phyloP scores from a whole-genome alignment of 192 early-diverging fungal genomes.

The Fimicolochytrium jonesii region DNA sequence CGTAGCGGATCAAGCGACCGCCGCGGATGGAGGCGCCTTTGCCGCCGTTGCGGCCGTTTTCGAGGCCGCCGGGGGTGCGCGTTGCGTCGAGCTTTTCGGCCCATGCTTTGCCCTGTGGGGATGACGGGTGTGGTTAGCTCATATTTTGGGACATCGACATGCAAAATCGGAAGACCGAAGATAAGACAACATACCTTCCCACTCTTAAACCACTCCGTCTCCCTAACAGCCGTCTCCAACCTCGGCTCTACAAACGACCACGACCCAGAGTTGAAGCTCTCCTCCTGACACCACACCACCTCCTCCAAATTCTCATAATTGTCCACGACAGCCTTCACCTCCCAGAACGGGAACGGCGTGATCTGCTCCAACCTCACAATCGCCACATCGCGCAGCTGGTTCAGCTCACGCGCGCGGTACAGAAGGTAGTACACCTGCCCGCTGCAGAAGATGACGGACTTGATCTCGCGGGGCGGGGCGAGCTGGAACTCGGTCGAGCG shows the following conservation, averaged over 20 bases:
- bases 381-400: constrained; percentile 83
- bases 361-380: constrained; percentile 95
- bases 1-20: constrained; percentile 57
- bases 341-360: constrained; percentile 92
- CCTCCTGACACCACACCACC: constrained; percentile 94
- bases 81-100: constrained; percentile 19
- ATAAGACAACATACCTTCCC: constrained; percentile 57
- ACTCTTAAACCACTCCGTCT: constrained; percentile 66
- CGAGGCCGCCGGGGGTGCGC: constrained; percentile 43
- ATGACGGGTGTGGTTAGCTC: constrained; percentile 6
- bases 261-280: constrained; percentile 89
- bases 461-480: constrained; percentile 78
- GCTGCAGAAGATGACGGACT: constrained; percentile 88
- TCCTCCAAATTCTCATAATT: constrained; percentile 79
- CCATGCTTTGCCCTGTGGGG: constrained; percentile 36
- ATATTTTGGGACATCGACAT: too few relatives aligned
- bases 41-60: constrained; percentile 33
- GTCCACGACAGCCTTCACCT: constrained; percentile 78
- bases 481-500: constrained; percentile 50
- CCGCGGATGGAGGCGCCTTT: constrained; percentile 40
- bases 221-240: constrained; percentile 71
- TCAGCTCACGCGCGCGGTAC: constrained; percentile 79
- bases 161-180: too few relatives aligned
- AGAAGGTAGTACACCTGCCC: constrained; percentile 98
- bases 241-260: constrained; percentile 88